Conservation (phyloP, 208 protist species). For the Trypanosoma avium region DNA sequence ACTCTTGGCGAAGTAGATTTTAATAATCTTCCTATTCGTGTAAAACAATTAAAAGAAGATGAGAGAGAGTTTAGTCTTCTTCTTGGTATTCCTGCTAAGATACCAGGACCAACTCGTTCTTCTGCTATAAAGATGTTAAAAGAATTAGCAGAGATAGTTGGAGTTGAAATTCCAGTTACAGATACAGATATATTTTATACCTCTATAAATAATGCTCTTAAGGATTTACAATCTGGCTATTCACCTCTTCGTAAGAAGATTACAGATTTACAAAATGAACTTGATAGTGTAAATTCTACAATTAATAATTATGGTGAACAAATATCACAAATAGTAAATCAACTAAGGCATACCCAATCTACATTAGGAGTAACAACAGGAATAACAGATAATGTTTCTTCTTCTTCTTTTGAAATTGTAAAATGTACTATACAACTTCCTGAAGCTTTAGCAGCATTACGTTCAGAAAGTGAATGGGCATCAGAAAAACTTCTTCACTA, state of each 20-base stretch:
- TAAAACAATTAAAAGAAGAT: slow-evolving; percentile 1
- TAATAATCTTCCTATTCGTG: slow-evolving; percentile 9
- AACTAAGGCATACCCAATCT: not conserved
- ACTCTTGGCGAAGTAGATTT: slow-evolving; percentile 6
- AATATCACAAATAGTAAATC: not conserved
- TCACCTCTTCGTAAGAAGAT: slow-evolving; percentile 8
- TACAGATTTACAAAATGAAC: not conserved
- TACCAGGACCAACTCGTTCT: slow-evolving; percentile 15
- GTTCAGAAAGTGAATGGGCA: slow-evolving; percentile 9
- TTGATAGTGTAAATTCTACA: not conserved
- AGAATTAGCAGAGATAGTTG: slow-evolving; percentile 6
- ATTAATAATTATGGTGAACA: not conserved
- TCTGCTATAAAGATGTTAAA: slow-evolving; percentile 3
- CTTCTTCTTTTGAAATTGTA: not conserved
- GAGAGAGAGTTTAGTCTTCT: slow-evolving; percentile 7
- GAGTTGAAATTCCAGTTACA: not conserved
- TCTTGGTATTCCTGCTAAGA: slow-evolving; percentile 17
- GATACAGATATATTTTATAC: slow-evolving; percentile 4
- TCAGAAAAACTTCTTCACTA: slow-evolving; percentile 5
- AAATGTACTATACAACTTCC: not conserved
- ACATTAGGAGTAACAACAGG: too few species aligned
- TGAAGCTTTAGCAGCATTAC: not conserved
- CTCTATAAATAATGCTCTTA: not conserved
- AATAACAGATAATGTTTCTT: not conserved
- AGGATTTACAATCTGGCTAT: not conserved